A percentile compares a stretch with the other conserved stretches of the same genome.
Evolutionary conservation across 108 stramenopile species (phyloP).

Genomic region (Mediolabrus comicus): DNA sequence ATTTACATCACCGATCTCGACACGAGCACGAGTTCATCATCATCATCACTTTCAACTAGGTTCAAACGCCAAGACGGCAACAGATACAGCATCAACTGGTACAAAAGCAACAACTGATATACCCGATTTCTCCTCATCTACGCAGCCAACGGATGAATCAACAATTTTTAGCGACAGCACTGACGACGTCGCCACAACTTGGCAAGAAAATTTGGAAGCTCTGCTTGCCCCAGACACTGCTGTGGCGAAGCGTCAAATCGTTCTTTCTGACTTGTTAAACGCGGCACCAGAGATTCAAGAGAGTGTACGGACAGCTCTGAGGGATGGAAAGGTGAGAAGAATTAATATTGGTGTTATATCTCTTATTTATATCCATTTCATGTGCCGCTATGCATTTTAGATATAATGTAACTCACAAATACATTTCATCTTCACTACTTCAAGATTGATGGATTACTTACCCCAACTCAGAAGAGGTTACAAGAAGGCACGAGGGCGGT

Average conservation of each 20-base stretch:
- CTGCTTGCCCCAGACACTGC: constrained; percentile 70
- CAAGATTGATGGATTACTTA: constrained; percentile 78
- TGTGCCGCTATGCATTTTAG: no score
- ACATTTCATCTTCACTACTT: background rate
- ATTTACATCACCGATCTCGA: background rate
- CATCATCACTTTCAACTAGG: background rate
- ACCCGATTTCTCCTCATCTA: constrained; percentile 44
- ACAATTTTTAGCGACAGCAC: constrained; percentile 14
- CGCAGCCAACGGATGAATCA: constrained; percentile 32
- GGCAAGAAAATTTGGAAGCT: constrained; percentile 74
- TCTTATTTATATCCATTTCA: background rate
- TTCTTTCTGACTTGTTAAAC: constrained; percentile 66
- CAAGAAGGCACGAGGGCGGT: constrained; percentile 83
- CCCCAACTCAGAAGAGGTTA: constrained; percentile 68
- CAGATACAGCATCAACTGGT: background rate
- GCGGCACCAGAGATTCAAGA: constrained; percentile 73
- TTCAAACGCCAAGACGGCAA: background rate
- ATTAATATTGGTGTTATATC: no score
- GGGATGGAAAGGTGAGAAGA: constrained; percentile 77
- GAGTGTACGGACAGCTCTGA: constrained; percentile 62
- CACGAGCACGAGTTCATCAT: background rate
- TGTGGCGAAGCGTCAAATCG: constrained; percentile 65
- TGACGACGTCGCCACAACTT: constrained; percentile 20
- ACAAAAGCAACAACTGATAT: background rate
- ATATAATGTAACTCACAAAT: no score